phyloP scores from a whole-genome alignment of 305 asterid genomes.

The Rubia peregrina region DNA sequence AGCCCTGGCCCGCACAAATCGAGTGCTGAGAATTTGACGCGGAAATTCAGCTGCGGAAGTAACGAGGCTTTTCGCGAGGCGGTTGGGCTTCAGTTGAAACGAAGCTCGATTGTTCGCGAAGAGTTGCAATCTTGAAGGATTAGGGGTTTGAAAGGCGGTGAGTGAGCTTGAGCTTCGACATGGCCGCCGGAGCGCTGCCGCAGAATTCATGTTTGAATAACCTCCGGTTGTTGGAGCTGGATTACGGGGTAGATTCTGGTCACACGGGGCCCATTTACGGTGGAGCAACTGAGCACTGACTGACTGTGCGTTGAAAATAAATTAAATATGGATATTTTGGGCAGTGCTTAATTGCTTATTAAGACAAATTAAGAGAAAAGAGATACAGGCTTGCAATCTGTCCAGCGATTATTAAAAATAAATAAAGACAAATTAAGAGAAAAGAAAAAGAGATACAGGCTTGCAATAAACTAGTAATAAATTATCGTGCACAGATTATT shows the following conservation, averaged over 20 bases:
- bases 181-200: slow-evolving; percentile 21
- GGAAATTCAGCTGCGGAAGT: slow-evolving; percentile 13
- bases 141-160: slow-evolving; percentile 6
- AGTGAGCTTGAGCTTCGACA: slow-evolving; percentile 6
- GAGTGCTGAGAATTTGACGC: not conserved
- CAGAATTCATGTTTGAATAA: slow-evolving; percentile 20
- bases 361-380: too few relatives aligned
- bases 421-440: too few relatives aligned
- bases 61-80: not conserved
- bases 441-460: not conserved
- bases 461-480: too few relatives aligned
- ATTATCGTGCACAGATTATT: too few relatives aligned
- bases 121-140: not conserved
- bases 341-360: too few relatives aligned
- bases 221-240: slow-evolving; percentile 1
- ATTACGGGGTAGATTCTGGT: not conserved
- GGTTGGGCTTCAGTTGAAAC: not conserved
- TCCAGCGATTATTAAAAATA: too few relatives aligned
- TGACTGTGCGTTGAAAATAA: not conserved
- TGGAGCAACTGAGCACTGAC: slow-evolving; percentile 1
- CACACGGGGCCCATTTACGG: not conserved
- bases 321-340: not conserved
- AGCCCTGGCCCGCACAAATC: slow-evolving; percentile 25
- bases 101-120: not conserved
- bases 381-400: too few relatives aligned